phyloP scores from a whole-genome alignment of 1,139 yeast genomes.

The Kodamaea sp. region DNA sequence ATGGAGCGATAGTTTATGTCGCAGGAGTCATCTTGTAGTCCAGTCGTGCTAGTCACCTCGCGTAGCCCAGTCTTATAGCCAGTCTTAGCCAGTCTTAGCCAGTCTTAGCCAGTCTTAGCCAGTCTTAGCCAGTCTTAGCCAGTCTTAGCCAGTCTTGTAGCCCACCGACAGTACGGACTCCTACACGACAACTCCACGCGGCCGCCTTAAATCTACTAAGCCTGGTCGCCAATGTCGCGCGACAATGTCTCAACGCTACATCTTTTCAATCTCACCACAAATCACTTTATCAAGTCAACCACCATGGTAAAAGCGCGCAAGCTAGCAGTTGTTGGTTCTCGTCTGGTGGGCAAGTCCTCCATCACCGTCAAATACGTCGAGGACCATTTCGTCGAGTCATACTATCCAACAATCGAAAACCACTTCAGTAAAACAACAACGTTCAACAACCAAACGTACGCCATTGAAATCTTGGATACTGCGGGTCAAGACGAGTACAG shows the following conservation, averaged over 20 bases:
- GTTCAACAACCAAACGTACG: constrained; percentile 72
- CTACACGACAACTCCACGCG: no score
- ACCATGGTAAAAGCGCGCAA: constrained; percentile 62
- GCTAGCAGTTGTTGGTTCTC: constrained; percentile 83
- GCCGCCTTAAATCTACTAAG: no score
- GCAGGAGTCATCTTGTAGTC: no score
- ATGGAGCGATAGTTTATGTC: no score
- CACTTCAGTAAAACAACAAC: constrained; percentile 73
- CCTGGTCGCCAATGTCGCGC: background rate
- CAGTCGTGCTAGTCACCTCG: no score
- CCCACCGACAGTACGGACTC: no score
- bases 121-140: no score
- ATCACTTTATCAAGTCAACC: no score
- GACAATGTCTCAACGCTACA: background rate
- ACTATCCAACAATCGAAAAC: constrained; percentile 91
- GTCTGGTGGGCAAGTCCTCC: constrained; percentile 89
- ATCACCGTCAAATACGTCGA: constrained; percentile 85
- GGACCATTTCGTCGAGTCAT: constrained; percentile 82
- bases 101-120: no score
- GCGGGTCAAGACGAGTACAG: constrained; percentile 95
- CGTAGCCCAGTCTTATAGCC: no score
- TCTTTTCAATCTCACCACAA: constrained; percentile 1
- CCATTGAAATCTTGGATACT: constrained; percentile 84
- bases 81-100: no score
- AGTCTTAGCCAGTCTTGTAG: no score